phyloP scores from a whole-genome alignment of 2,329 filamentous ascomycete species.

The Aspergillus glaucus region DNA sequence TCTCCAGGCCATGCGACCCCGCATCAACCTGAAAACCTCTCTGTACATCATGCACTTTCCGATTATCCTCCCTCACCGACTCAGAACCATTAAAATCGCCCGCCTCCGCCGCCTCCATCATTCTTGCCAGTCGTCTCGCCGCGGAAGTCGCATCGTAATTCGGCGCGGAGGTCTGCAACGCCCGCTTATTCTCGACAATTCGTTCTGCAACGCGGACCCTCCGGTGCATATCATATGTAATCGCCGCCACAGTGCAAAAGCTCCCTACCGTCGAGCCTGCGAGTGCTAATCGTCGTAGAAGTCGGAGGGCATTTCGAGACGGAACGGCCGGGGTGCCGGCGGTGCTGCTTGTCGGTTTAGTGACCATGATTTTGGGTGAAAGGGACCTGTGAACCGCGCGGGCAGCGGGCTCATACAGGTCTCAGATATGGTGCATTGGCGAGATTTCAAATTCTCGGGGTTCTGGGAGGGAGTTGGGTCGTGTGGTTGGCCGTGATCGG shows the following conservation, averaged over 20 bases:
- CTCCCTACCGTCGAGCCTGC: slow-evolving; percentile 34
- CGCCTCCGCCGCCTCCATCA: slow-evolving; percentile 41
- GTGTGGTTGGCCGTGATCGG: not conserved
- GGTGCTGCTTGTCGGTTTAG: slow-evolving; percentile 22
- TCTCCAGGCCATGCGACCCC: not conserved
- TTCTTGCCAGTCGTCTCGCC: slow-evolving; percentile 30
- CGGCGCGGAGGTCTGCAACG: slow-evolving; percentile 34
- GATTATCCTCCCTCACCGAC: slow-evolving; percentile 26
- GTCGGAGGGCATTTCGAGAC: slow-evolving; percentile 40
- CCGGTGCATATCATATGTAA: slow-evolving; percentile 39
- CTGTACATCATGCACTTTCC: slow-evolving; percentile 5
- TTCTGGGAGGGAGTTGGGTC: not conserved
- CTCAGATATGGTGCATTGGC: slow-evolving; percentile 11
- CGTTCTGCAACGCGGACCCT: slow-evolving; percentile 36
- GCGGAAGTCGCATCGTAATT: slow-evolving; percentile 37
- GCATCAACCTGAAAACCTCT: not conserved
- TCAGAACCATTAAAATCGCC: slow-evolving; percentile 37
- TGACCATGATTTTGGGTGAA: slow-evolving; percentile 23
- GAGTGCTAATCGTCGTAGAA: slow-evolving; percentile 30
- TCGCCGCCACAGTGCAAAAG: slow-evolving; percentile 34
- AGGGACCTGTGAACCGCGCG: slow-evolving; percentile 16
- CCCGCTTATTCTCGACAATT: slow-evolving; percentile 40
- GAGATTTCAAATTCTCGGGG: not conserved
- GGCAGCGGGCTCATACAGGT: slow-evolving; percentile 14
- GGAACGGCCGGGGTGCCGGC: slow-evolving; percentile 29